Evolutionary conservation across 371 early-diverging fungal species (phyloP), one percentile per base, ranked within the genome.

Genomic region (Sporodiniella umbellata): DNA sequence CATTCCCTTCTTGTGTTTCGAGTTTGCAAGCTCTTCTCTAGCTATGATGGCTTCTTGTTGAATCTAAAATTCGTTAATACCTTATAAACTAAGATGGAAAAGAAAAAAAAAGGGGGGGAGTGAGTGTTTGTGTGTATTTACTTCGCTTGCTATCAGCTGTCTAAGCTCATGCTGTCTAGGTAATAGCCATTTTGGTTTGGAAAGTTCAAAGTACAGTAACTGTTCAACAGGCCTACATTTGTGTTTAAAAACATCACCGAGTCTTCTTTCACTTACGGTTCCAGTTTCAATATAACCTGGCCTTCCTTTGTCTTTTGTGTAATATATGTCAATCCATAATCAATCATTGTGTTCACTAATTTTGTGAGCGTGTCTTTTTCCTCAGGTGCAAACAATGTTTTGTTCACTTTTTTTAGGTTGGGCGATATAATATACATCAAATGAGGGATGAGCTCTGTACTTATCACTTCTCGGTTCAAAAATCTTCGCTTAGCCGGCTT

Each of bases 341-440:
- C 75, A 28, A 82, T 72, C 91, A 93, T 88, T 8, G 86, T 64
- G 5, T 83, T 66, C 0, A 92, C 86, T 4, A 93, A 50, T 14
- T 86, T 72, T n/a, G 64, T 30, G n/a, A 93, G 52, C 5, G 75
- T 61, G 1, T 37, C 59, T 15, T 72, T 67, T 60, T 94, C 94
- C 10, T 73, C 72, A 4, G 87, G 81, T 56, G 85, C 89, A 45
- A 92, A 75, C 26, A 92, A 57, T 52, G 90, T 87, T 51, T 75
- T 59, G 56, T 89, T 90, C 60, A 88, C 90, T 8, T 85, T 80
- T 26, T 79, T 64, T 54, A 94, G 40, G 26, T 85, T 79, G 2
- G 95, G 92, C 1, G 92, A 85, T 17, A 95, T 54, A 15, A 95
- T 89, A 14, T 80, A 71, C 46, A 90, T 26, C 22, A 96, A 70